Conservation (phyloP, 306 rosid genomes). For the Cucurbita argyrosperma region DNA sequence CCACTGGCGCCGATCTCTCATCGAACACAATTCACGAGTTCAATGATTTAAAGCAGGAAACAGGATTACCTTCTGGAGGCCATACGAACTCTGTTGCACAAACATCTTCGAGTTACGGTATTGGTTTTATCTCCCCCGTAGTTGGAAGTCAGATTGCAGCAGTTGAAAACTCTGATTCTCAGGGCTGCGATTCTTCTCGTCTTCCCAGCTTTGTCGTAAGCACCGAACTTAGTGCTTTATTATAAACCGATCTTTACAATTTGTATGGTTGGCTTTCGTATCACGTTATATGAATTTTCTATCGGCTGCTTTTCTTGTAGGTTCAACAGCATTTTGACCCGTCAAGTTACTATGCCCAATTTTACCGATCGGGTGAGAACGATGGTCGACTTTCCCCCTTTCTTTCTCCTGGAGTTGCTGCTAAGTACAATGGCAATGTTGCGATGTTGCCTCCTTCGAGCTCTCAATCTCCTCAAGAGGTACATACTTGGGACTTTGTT, state of each 20-base stretch:
- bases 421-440: slow-evolving; percentile 67
- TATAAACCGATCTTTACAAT: background rate
- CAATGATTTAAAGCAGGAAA: slow-evolving; percentile 57
- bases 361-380: slow-evolving; percentile 66
- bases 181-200: slow-evolving; percentile 58
- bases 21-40: slow-evolving; percentile 45
- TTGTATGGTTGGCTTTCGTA: background rate
- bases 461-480: slow-evolving; percentile 87
- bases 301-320: slow-evolving; percentile 24
- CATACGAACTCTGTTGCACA: slow-evolving; percentile 49
- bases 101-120: slow-evolving; percentile 48
- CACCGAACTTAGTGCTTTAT: slow-evolving; percentile 4
- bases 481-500: slow-evolving; percentile 13
- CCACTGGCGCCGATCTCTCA: slow-evolving; percentile 52
- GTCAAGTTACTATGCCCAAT: slow-evolving; percentile 72
- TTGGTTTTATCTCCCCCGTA: slow-evolving; percentile 66
- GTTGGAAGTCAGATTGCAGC: slow-evolving; percentile 60
- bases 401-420: slow-evolving; percentile 47
- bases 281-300: background rate
- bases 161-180: slow-evolving; percentile 71
- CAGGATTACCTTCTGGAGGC: slow-evolving; percentile 53
- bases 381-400: slow-evolving; percentile 86
- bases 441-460: slow-evolving; percentile 49
- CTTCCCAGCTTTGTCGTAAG: slow-evolving; percentile 76
- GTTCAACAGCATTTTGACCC: slow-evolving; percentile 75